Base-by-base conservation (phyloP, 371 early-diverging fungal genomes). In the Mortierella sp. region DNA sequence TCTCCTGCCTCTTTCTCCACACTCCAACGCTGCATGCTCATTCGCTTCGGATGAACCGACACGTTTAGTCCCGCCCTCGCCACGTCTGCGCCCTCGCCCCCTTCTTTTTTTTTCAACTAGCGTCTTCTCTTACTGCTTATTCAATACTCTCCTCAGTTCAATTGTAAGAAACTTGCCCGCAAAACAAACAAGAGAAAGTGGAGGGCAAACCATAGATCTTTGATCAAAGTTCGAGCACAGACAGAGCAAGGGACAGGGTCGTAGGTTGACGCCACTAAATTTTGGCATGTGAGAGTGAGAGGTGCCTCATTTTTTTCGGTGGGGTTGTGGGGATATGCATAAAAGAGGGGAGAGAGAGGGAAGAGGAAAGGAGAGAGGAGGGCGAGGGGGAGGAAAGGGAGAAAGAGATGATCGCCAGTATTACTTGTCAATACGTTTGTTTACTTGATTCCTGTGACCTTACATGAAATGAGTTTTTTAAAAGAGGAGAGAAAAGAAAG, bases 221-320 rank as follows among this genome's bases (percentile, higher is more conserved):
- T 64, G 64, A 64, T 64, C 64, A 64, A 64, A 64, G 64, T 64
- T 64, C 37, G 64, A 64, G 64, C 64, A 64, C 64, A 64, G 64
- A 64, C 64, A 21, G 21, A 8, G 16, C 16, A 48, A 48, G 14
- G 13, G 9, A 48, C 9, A 48, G 48, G 43, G 61, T 14, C 34
- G 14, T 28, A 6, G 11, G 28, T 55, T 59, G 59, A 59, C 59
- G 59, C 64, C 64, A 64, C 37, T 8, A 64, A 64, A 37, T 64
- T 64, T 64, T 37, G 43, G 43, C 43, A 40, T 40, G 43, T 40
- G 43, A 40, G 43, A 40, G 43, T 6, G 43, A 40, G 43, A 40
- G 43, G 24, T 37, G 2, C 48, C 31, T 14, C 14, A 4, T 57
- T 14, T 26, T 57, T 11, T 28, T 31, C 10, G 6, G 0, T 54